phyloP scores from a whole-genome alignment of 2,329 filamentous ascomycete genomes.

The Aspergillus eucalypticola region DNA sequence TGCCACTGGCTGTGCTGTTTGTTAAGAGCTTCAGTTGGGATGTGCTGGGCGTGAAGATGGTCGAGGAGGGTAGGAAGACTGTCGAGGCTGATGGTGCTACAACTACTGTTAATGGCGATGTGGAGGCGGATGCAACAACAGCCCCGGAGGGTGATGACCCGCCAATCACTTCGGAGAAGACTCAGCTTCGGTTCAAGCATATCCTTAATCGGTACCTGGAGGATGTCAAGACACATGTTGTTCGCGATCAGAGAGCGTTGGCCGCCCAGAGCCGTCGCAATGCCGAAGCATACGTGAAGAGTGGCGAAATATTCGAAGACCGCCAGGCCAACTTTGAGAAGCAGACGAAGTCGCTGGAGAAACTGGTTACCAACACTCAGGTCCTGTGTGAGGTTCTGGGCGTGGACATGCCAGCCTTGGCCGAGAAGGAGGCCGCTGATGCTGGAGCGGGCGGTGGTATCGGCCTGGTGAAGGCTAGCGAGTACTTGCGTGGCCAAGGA shows the following conservation, averaged over 20 bases:
- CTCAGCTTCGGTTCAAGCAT: constrained; percentile 82
- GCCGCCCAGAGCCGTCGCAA: constrained; percentile 87
- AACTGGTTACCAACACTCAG: constrained; percentile 85
- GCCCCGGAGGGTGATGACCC: constrained; percentile 59
- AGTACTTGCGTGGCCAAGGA: constrained; percentile 85
- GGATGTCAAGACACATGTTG: constrained; percentile 83
- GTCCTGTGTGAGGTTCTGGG: constrained; percentile 84
- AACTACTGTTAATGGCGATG: constrained; percentile 49
- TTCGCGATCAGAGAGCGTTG: constrained; percentile 90
- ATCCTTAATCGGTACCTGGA: constrained; percentile 87
- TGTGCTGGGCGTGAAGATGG: constrained; percentile 75
- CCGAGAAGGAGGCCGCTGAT: constrained; percentile 73
- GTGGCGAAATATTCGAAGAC: constrained; percentile 96
- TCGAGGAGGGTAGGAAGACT: constrained; percentile 76
- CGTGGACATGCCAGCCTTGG: constrained; percentile 89
- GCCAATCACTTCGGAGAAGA: constrained; percentile 72
- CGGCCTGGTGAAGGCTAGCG: constrained; percentile 88
- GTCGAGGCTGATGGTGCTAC: constrained; percentile 78
- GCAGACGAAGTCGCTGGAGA: constrained; percentile 87
- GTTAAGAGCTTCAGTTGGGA: constrained; percentile 98
- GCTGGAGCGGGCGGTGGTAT: constrained; percentile 72
- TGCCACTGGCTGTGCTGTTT: constrained; percentile 90
- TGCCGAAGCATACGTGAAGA: constrained; percentile 97
- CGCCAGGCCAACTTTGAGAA: constrained; percentile 95
- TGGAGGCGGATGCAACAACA: constrained; percentile 42